These are phyloP conservation scores for Rhizophora mangle DNA, from an alignment of 345 rosid species.

Conservation along the genomic window DNA sequence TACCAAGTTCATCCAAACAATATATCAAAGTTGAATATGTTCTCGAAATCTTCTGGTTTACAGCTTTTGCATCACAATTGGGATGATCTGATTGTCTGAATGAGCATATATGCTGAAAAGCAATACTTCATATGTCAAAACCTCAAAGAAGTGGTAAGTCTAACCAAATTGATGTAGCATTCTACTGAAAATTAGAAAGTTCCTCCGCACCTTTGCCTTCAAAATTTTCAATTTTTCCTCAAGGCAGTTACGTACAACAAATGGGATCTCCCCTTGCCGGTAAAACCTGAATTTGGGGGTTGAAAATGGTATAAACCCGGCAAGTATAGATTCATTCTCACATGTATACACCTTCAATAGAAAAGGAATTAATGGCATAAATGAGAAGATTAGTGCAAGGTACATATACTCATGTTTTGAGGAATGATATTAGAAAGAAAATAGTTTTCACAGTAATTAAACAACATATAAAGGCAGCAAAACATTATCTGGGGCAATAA, in stretches of 20 bases:
- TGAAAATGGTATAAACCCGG: slow-evolving; percentile 58
- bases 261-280: slow-evolving; percentile 33
- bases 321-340: slow-evolving; percentile 50
- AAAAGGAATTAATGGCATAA: slow-evolving; percentile 1
- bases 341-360: slow-evolving; percentile 69
- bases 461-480: no score
- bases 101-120: slow-evolving; percentile 48
- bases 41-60: slow-evolving; percentile 39
- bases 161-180: not conserved
- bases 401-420: no score
- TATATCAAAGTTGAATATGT: slow-evolving; percentile 39
- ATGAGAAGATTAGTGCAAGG: no score
- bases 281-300: slow-evolving; percentile 55
- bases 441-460: no score
- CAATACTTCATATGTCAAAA: slow-evolving; percentile 13
- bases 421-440: no score
- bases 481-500: slow-evolving; percentile 5
- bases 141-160: not conserved
- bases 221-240: slow-evolving; percentile 28
- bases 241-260: slow-evolving; percentile 18
- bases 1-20: slow-evolving; percentile 77
- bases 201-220: slow-evolving; percentile 42
- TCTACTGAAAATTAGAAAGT: not conserved
- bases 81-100: slow-evolving; percentile 41
- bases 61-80: slow-evolving; percentile 29